Conservation (phyloP, 2,329 filamentous ascomycete species). For the Fusarium goolgardi region DNA sequence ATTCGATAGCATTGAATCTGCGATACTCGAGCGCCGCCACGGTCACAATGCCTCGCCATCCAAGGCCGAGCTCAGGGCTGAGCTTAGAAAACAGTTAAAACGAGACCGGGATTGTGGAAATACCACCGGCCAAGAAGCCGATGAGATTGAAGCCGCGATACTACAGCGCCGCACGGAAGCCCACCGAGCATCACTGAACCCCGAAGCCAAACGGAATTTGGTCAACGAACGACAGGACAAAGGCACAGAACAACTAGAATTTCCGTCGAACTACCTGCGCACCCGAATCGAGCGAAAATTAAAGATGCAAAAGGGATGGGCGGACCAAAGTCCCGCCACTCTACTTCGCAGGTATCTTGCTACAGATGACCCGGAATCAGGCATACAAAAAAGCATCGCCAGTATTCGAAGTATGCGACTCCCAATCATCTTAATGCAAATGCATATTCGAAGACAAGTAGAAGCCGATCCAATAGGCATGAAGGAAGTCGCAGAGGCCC, state of each 20-base stretch:
- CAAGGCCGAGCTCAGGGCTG: constrained; percentile 2
- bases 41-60: neutral
- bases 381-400: constrained; percentile 38
- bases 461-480: constrained; percentile 24
- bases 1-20: constrained; percentile 20
- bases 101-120: neutral
- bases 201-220: neutral
- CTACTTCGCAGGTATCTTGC: constrained; percentile 44
- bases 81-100: neutral
- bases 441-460: constrained; percentile 45
- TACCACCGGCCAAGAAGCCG: neutral
- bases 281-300: constrained; percentile 37
- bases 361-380: constrained; percentile 7
- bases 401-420: constrained; percentile 45
- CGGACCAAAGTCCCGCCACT: constrained; percentile 41
- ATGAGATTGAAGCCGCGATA: neutral
- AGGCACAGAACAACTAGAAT: neutral
- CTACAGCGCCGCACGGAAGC: neutral
- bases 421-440: constrained; percentile 50
- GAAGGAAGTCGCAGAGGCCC: constrained; percentile 37
- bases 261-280: neutral
- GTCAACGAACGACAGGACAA: neutral
- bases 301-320: constrained; percentile 39
- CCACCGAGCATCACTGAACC: neutral
- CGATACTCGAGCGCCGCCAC: constrained; percentile 15